Conservation (phyloP, 2,329 filamentous ascomycete species). For the Xylariomycetidae sp. region DNA sequence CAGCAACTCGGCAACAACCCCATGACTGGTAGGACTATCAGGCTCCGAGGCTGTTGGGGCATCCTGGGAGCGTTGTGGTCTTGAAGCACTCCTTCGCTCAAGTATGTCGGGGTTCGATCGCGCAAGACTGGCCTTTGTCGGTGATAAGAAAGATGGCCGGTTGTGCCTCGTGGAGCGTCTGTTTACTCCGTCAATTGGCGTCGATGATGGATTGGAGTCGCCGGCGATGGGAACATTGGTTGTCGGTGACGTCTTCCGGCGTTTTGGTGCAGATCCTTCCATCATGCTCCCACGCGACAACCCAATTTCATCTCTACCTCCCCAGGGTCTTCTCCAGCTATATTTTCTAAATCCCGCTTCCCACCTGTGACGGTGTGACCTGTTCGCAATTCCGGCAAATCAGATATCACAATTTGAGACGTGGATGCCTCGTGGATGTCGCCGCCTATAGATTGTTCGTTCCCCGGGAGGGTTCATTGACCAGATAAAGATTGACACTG, state of each 20-base stretch:
- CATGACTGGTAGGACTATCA: constrained; percentile 15
- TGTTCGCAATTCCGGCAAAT: no score
- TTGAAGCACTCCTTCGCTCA: constrained; percentile 36
- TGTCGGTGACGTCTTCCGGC: constrained; percentile 57
- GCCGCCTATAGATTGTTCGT: no score
- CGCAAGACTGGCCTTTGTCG: constrained; percentile 59
- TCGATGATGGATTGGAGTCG: constrained; percentile 8
- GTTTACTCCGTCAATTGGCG: constrained; percentile 9
- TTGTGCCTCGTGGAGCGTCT: constrained; percentile 23
- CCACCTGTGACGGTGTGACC: no score
- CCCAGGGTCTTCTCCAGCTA: no score
- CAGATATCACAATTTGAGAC: no score
- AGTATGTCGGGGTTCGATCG: constrained; percentile 57
- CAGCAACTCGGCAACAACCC: constrained; percentile 22
- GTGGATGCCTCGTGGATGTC: no score
- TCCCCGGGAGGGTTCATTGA: no score
- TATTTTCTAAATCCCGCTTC: no score
- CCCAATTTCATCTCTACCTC: no score
- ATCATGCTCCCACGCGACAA: constrained; percentile 26
- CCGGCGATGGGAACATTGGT: constrained; percentile 35
- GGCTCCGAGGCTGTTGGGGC: constrained; percentile 14
- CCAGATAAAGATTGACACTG: no score
- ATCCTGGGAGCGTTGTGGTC: constrained; percentile 10
- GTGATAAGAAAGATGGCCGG: constrained; percentile 60
- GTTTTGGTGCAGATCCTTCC: constrained; percentile 58